phyloP scores from a whole-genome alignment of 805 yeast genomes.

The Candida sithepensis region DNA sequence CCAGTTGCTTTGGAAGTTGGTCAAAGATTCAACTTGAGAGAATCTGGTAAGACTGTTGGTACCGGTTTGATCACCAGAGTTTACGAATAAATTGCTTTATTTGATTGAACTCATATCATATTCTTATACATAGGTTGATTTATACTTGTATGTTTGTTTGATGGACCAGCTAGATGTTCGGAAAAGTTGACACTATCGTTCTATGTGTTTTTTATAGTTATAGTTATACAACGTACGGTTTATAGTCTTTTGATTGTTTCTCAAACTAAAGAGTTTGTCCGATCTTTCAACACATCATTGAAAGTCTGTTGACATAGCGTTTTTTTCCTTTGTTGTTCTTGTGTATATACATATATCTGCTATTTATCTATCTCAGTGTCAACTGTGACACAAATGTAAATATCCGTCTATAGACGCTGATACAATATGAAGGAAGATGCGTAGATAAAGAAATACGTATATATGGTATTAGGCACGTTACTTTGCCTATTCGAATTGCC shows the following conservation, averaged over 20 bases:
- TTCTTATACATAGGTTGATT: slow-evolving; percentile 1
- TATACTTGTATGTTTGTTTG: not conserved
- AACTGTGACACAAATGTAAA: not conserved
- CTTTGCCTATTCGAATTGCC: too few species aligned
- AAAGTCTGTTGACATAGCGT: not conserved
- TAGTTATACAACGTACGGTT: too few species aligned
- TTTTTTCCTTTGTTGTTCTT: not conserved
- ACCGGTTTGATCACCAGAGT: slow-evolving; percentile 93
- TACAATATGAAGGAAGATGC: too few species aligned
- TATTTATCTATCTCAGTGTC: not conserved
- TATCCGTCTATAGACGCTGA: not conserved
- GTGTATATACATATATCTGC: not conserved
- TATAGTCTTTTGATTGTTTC: too few species aligned
- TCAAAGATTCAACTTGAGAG: slow-evolving; percentile 99
- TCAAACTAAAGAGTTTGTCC: not conserved
- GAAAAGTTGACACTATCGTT: not conserved
- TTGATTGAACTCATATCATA: not conserved
- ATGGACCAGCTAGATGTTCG: not conserved
- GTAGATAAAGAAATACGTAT: too few species aligned
- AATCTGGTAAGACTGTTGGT: slow-evolving; percentile 99
- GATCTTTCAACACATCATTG: not conserved
- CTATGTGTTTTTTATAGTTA: not conserved
- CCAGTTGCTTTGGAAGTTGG: slow-evolving; percentile 94
- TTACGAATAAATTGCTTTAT: slow-evolving; percentile 21
- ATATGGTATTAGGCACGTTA: too few species aligned